Conservation (phyloP, 306 rosid species). For the Nissolia schottii region DNA sequence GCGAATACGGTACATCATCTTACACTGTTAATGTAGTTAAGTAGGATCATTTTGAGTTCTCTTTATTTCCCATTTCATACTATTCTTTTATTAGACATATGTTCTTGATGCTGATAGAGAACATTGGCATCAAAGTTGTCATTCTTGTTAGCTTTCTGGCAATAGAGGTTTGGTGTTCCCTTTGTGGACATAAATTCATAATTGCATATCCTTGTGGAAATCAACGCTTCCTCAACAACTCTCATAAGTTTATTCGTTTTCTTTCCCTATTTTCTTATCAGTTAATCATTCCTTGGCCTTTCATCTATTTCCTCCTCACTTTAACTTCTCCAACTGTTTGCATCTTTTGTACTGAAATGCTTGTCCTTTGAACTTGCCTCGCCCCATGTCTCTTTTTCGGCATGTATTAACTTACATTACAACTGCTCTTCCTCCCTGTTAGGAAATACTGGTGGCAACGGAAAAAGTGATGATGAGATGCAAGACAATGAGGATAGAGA, state of each 20-base stretch:
- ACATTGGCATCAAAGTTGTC: background rate
- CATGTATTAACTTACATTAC: background rate
- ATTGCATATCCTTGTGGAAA: background rate
- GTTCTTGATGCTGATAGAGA: background rate
- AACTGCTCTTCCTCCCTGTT: background rate
- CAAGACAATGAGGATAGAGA: slow-evolving; percentile 23
- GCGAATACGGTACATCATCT: slow-evolving; percentile 58
- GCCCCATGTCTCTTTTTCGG: background rate
- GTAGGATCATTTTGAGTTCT: background rate
- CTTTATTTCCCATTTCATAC: background rate
- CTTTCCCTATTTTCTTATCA: background rate
- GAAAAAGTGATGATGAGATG: slow-evolving; percentile 41
- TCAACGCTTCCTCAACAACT: background rate
- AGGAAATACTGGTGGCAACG: slow-evolving; percentile 48
- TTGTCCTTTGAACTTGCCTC: background rate
- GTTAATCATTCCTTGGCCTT: background rate
- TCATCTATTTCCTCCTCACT: background rate
- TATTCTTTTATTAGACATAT: background rate
- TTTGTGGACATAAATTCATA: too few species aligned
- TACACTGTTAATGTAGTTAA: background rate
- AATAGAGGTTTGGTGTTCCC: too few species aligned
- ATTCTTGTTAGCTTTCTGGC: background rate
- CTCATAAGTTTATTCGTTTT: background rate
- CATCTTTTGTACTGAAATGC: background rate
- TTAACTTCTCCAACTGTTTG: background rate